Percentiles rank a stretch among this genome's conserved stretches.
Evolutionary conservation across 2,329 filamentous ascomycete genomes (phyloP).

Genomic region (Curvularia sp.): DNA sequence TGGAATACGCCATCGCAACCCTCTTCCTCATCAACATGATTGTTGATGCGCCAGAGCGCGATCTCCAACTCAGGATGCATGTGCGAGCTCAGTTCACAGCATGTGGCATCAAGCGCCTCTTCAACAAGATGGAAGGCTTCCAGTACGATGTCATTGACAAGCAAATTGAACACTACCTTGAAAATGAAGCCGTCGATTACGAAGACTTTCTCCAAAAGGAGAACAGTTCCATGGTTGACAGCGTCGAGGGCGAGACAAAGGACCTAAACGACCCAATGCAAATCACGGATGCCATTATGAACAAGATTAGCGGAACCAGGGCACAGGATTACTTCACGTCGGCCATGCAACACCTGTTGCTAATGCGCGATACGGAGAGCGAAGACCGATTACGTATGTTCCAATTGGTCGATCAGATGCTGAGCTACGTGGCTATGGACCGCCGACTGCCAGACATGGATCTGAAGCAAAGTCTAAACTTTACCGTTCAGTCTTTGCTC

Average conservation of each 20-base stretch:
- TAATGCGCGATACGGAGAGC: slow-evolving; percentile 89
- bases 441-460: slow-evolving; percentile 94
- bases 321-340: slow-evolving; percentile 96
- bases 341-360: slow-evolving; percentile 89
- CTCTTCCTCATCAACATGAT: slow-evolving; percentile 97
- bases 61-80: slow-evolving; percentile 90
- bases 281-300: slow-evolving; percentile 92
- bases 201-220: slow-evolving; percentile 95
- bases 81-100: slow-evolving; percentile 95
- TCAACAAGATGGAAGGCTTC: slow-evolving; percentile 97
- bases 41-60: slow-evolving; percentile 86
- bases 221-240: slow-evolving; percentile 88
- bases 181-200: slow-evolving; percentile 97
- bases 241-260: slow-evolving; percentile 82
- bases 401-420: slow-evolving; percentile 97
- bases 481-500: slow-evolving; percentile 92
- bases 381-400: slow-evolving; percentile 96
- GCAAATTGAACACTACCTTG: slow-evolving; percentile 91
- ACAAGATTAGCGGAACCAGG: slow-evolving; percentile 80
- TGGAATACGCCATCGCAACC: slow-evolving; percentile 97
- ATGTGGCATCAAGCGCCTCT: slow-evolving; percentile 91
- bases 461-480: slow-evolving; percentile 95
- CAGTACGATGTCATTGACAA: slow-evolving; percentile 99
- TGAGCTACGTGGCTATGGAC: slow-evolving; percentile 99
- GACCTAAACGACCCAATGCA: slow-evolving; percentile 92